Evolutionary conservation across 768 basidiomycete species (phyloP).

Genomic region (Psilocybe tampanensis): DNA sequence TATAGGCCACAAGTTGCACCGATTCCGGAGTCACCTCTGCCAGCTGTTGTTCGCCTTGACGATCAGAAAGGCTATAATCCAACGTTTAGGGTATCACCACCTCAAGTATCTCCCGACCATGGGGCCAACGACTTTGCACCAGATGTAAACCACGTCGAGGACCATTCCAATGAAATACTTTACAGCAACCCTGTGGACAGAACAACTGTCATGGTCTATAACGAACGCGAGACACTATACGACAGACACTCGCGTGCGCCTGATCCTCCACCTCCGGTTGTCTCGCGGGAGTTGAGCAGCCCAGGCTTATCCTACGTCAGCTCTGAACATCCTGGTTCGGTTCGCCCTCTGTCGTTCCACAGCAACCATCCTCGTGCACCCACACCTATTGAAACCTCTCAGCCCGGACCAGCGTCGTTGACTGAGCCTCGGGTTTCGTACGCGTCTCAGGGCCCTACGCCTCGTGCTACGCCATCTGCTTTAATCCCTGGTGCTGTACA

Average conservation of each 20-base stretch:
- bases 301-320: slow-evolving; percentile 19
- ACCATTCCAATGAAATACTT: slow-evolving; percentile 9
- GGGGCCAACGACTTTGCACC: slow-evolving; percentile 19
- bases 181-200: slow-evolving; percentile 19
- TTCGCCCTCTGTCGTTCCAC: slow-evolving; percentile 18
- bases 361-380: slow-evolving; percentile 15
- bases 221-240: slow-evolving; percentile 8
- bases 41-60: slow-evolving; percentile 23
- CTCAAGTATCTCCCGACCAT: slow-evolving; percentile 24
- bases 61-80: slow-evolving; percentile 24
- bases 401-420: background rate
- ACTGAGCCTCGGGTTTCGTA: slow-evolving; percentile 10
- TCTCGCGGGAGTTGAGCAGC: slow-evolving; percentile 17
- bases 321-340: slow-evolving; percentile 16
- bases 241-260: slow-evolving; percentile 10
- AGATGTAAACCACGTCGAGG: slow-evolving; percentile 10
- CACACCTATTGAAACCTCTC: slow-evolving; percentile 13
- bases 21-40: slow-evolving; percentile 19
- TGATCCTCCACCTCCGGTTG: slow-evolving; percentile 6
- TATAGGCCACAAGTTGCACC: slow-evolving; percentile 6
- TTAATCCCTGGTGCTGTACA: slow-evolving; percentile 11
- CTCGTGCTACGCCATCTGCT: slow-evolving; percentile 3
- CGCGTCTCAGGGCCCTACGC: slow-evolving; percentile 9
- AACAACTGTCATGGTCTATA: slow-evolving; percentile 30
- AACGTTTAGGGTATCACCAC: slow-evolving; percentile 33